phyloP scores from a whole-genome alignment of 1,284 basidiomycete species.

The Puccinia coronata region DNA sequence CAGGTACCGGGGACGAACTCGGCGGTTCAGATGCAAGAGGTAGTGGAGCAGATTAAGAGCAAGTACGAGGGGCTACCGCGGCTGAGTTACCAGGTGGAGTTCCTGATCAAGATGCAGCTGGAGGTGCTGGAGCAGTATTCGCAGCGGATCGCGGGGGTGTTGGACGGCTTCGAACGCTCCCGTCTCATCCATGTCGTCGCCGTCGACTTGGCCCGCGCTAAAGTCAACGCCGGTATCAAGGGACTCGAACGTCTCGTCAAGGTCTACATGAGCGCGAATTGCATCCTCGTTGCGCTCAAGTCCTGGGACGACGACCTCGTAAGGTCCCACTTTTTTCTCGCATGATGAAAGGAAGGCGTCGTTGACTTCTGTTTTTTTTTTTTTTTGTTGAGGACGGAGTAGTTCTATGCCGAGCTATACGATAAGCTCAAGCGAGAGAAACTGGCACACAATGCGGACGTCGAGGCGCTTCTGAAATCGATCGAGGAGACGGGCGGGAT shows the following conservation, averaged over 20 bases:
- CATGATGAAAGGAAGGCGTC: not conserved
- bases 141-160: not conserved
- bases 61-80: not conserved
- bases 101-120: slow-evolving; percentile 3
- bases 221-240: slow-evolving; percentile 14
- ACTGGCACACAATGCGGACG: not conserved
- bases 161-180: slow-evolving; percentile 23
- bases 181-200: not conserved
- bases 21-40: slow-evolving; percentile 17
- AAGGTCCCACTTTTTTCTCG: not conserved
- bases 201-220: not conserved
- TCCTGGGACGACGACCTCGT: slow-evolving; percentile 43
- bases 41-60: slow-evolving; percentile 21
- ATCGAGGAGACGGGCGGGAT: not conserved
- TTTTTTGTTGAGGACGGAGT: too few relatives aligned
- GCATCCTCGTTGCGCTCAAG: not conserved
- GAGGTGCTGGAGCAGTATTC: not conserved
- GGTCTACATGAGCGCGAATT: slow-evolving; percentile 15
- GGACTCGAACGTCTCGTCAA: slow-evolving; percentile 29
- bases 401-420: slow-evolving; percentile 40
- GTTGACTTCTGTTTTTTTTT: not conserved
- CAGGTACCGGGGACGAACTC: not conserved
- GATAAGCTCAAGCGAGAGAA: slow-evolving; percentile 25
- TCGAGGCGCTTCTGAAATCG: not conserved
- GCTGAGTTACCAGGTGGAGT: slow-evolving; percentile 7